These are phyloP conservation scores for Tubosaeta brunneosetosa DNA, from an alignment of 768 basidiomycete species.

Conservation along the genomic window DNA sequence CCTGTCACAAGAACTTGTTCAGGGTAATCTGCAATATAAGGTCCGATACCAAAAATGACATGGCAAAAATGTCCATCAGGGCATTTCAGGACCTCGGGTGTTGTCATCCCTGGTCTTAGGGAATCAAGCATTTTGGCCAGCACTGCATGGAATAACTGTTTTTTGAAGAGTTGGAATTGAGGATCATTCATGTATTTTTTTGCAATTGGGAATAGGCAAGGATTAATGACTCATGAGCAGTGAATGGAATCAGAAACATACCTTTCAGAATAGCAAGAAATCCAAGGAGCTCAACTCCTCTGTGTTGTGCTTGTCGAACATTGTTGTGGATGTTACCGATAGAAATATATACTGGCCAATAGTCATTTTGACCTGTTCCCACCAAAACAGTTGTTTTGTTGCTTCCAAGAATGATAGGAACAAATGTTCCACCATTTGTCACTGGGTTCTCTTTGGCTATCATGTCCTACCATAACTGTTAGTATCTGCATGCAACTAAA, in stretches of 20 bases:
- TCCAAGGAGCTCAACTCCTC: constrained; percentile 5
- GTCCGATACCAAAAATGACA: constrained; percentile 28
- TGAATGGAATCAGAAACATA: constrained; percentile 5
- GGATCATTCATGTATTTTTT: constrained; percentile 1
- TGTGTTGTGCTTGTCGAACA: background rate
- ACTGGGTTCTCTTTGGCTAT: constrained; percentile 16
- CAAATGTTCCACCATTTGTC: constrained; percentile 15
- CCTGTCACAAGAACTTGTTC: constrained; percentile 34
- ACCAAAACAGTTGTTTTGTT: background rate
- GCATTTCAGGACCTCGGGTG: constrained; percentile 14
- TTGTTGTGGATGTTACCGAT: constrained; percentile 4
- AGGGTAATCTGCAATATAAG: constrained; percentile 39
- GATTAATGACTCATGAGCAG: background rate
- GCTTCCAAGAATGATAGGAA: constrained; percentile 11
- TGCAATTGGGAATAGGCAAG: background rate
- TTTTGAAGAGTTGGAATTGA: constrained; percentile 25
- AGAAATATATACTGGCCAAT: background rate
- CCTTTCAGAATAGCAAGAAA: constrained; percentile 17
- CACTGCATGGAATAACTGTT: constrained; percentile 32
- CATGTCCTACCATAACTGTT: constrained; percentile 16
- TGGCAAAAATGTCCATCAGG: background rate
- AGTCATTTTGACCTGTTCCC: background rate
- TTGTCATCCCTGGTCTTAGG: constrained; percentile 22
- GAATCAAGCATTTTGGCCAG: constrained; percentile 10
- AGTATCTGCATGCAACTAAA: background rate